phyloP scores from a whole-genome alignment of 1,284 basidiomycete species.

The Rhodotorula sp. region DNA sequence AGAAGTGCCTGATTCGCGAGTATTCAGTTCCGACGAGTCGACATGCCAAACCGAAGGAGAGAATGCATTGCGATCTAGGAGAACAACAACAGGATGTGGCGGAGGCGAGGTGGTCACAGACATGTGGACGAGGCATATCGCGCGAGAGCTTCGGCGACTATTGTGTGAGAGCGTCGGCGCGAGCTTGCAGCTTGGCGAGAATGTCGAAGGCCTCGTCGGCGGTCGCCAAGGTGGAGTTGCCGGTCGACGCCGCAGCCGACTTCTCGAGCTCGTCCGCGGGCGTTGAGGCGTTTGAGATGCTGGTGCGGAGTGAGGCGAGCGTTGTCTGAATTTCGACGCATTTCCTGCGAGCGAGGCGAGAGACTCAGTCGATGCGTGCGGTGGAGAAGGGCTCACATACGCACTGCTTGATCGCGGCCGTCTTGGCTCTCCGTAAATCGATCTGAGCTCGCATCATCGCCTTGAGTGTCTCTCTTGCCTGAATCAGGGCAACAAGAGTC shows the following conservation, averaged over 20 bases:
- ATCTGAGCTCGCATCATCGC: constrained; percentile 46
- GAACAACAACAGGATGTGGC: too few species aligned
- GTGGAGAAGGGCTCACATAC: neutral
- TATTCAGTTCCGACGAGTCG: too few species aligned
- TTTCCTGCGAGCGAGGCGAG: neutral
- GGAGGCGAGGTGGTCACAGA: too few species aligned
- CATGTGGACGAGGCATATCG: too few species aligned
- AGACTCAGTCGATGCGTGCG: neutral
- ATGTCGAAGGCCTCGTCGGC: constrained; percentile 8
- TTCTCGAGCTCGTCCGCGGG: neutral
- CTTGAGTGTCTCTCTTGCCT: constrained; percentile 47
- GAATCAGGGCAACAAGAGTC: neutral
- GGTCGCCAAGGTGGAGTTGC: neutral
- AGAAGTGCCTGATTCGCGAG: too few species aligned
- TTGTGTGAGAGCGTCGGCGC: neutral
- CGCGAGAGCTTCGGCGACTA: too few species aligned
- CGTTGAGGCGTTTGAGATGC: neutral
- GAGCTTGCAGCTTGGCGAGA: neutral
- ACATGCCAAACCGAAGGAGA: too few species aligned
- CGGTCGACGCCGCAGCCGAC: neutral
- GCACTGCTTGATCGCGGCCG: constrained; percentile 37
- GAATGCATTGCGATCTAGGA: too few species aligned
- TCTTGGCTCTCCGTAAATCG: constrained; percentile 40
- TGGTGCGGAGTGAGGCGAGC: neutral
- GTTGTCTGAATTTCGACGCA: constrained; percentile 14